Percentiles rank a stretch among this genome's conserved stretches.
Conservation (phyloP, 164 flowering plant species). For the Saururus chinensis region DNA sequence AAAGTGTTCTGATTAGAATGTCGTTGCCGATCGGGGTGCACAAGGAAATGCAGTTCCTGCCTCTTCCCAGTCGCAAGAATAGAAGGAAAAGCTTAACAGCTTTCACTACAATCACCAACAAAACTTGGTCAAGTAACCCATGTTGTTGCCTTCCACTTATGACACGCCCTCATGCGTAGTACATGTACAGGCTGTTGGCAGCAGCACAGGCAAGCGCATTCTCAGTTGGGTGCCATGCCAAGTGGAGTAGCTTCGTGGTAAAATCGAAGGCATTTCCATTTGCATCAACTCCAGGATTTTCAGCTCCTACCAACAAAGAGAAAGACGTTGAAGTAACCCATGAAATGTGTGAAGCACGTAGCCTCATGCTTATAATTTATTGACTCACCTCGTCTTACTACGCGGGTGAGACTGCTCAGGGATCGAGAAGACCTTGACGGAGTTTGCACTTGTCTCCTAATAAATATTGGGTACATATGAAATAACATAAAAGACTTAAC, state of each 20-base stretch:
- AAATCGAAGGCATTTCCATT: constrained; percentile 90
- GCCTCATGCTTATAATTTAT: background rate
- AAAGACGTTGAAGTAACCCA: background rate
- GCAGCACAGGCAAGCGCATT: constrained; percentile 98
- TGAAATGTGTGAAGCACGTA: background rate
- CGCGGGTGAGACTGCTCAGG: constrained; percentile 78
- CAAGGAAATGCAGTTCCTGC: constrained; percentile 24
- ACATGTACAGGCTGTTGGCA: constrained; percentile 99
- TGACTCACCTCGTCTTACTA: constrained; percentile 74
- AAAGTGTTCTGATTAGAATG: background rate
- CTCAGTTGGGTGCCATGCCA: constrained; percentile 98
- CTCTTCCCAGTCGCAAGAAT: constrained; percentile 15
- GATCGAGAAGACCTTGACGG: constrained; percentile 92
- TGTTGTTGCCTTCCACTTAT: constrained; percentile 9
- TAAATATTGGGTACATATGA: background rate
- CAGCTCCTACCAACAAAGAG: constrained; percentile 42
- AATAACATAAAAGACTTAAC: background rate
- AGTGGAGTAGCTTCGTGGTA: constrained; percentile 87
- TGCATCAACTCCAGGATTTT: constrained; percentile 65
- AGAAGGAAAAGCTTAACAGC: constrained; percentile 10
- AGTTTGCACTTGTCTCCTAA: constrained; percentile 79
- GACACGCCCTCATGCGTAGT: constrained; percentile 50
- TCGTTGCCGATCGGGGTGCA: constrained; percentile 11
- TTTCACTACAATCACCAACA: constrained; percentile 29
- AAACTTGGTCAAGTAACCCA: constrained; percentile 15